These are phyloP conservation scores for Pilobolus umbonatus DNA, from an alignment of 192 early-diverging fungal genomes.

Conservation along the genomic window DNA sequence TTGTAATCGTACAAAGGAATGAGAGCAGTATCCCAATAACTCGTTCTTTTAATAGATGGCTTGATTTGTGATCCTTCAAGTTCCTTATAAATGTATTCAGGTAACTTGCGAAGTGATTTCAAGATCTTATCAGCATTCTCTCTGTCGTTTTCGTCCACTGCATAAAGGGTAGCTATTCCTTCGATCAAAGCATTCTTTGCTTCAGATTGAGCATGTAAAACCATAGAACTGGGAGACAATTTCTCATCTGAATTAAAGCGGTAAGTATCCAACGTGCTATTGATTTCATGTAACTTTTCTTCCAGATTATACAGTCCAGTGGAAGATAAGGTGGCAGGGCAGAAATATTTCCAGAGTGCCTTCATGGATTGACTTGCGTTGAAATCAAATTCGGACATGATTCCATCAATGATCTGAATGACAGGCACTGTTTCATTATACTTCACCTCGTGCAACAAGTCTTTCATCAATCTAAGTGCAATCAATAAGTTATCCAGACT, in stretches of 20 bases:
- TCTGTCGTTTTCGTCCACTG: constrained; percentile 52
- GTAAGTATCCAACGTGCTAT: constrained; percentile 15
- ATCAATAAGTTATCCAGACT: constrained; percentile 53
- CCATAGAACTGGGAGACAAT: constrained; percentile 7
- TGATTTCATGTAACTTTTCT: constrained; percentile 30
- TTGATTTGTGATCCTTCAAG: background rate
- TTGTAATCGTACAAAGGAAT: constrained; percentile 38
- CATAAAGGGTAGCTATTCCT: constrained; percentile 64
- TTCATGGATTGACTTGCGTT: constrained; percentile 47
- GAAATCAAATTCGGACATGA: constrained; percentile 30
- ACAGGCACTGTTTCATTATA: background rate
- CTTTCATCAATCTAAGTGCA: constrained; percentile 38
- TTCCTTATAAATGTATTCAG: constrained; percentile 21
- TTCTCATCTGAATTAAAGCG: constrained; percentile 15
- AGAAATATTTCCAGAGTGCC: constrained; percentile 48
- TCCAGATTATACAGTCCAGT: constrained; percentile 40
- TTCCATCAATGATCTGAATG: constrained; percentile 4
- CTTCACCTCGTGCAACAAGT: constrained; percentile 9
- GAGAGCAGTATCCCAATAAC: constrained; percentile 18
- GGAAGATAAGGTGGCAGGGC: constrained; percentile 43
- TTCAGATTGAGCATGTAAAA: constrained; percentile 29
- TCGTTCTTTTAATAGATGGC: background rate
- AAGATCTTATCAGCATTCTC: constrained; percentile 36
- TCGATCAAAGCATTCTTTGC: constrained; percentile 62
- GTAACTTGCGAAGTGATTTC: constrained; percentile 46